Conservation (phyloP, 495 filamentous ascomycete genomes). For the Neurospora tetraspora region DNA sequence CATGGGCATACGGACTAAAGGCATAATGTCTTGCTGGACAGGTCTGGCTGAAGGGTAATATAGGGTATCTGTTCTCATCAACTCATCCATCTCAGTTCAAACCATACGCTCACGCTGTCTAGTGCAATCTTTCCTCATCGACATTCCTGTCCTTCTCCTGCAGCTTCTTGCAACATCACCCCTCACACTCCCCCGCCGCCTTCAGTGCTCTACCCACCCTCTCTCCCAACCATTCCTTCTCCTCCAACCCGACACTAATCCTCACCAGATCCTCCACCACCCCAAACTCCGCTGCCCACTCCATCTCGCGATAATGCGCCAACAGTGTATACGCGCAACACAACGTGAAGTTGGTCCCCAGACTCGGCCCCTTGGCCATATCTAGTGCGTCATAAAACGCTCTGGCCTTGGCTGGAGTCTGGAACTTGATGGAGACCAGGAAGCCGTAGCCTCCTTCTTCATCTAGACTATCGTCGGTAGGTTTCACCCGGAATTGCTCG, state of each 20-base stretch:
- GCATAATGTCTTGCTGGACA: neutral
- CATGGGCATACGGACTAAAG: neutral
- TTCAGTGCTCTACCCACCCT: conserved; percentile 10
- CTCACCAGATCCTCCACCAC: conserved; percentile 22
- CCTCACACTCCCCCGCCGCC: neutral
- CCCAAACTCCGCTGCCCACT: conserved; percentile 16
- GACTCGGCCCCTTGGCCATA: conserved; percentile 20
- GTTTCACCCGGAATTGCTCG: neutral
- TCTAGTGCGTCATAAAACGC: conserved; percentile 17
- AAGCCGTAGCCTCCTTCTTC: conserved; percentile 7
- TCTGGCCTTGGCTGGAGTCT: neutral
- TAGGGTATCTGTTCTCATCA: neutral
- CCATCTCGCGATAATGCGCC: conserved; percentile 18
- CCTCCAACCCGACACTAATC: conserved; percentile 22
- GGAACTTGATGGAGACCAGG: conserved; percentile 15
- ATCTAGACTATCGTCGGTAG: rapidly evolving
- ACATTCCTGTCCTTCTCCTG: neutral
- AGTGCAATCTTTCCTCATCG: neutral
- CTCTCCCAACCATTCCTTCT: conserved; percentile 10
- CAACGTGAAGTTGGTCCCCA: conserved; percentile 23
- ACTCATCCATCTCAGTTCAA: neutral
- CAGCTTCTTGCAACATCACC: neutral
- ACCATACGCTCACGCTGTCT: too few relatives aligned
- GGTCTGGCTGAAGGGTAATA: neutral
- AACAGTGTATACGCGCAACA: conserved; percentile 19